Evolutionary conservation across 768 basidiomycete species (phyloP).

Genomic region (Termitomyces sp.): DNA sequence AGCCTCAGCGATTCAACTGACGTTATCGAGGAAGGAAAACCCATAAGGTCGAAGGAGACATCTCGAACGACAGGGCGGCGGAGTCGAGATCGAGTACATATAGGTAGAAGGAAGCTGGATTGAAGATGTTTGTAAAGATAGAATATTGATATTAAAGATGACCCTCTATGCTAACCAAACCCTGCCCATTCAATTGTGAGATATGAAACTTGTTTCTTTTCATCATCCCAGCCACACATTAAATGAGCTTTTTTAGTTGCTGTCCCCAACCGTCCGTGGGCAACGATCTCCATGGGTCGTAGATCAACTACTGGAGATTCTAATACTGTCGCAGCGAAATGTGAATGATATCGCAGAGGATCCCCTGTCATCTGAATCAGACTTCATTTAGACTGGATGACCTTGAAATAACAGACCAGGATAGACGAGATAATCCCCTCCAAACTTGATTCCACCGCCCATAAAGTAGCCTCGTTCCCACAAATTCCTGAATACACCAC

Average conservation of each 20-base stretch:
- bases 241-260: slow-evolving; percentile 96
- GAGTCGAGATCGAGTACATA: slow-evolving; percentile 25
- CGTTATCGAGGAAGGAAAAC: slow-evolving; percentile 54
- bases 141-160: not conserved
- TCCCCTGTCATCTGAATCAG: slow-evolving; percentile 51
- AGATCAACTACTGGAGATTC: slow-evolving; percentile 55
- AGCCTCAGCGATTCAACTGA: slow-evolving; percentile 45
- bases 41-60: slow-evolving; percentile 22
- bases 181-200: slow-evolving; percentile 88
- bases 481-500: slow-evolving; percentile 72
- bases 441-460: slow-evolving; percentile 90
- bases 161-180: slow-evolving; percentile 49
- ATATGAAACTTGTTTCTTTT: slow-evolving; percentile 58
- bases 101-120: slow-evolving; percentile 44
- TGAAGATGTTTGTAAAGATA: slow-evolving; percentile 17
- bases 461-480: slow-evolving; percentile 84
- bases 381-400: not conserved
- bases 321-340: slow-evolving; percentile 84
- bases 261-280: slow-evolving; percentile 91
- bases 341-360: slow-evolving; percentile 93
- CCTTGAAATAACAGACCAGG: slow-evolving; percentile 54
- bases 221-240: slow-evolving; percentile 83
- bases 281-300: slow-evolving; percentile 90
- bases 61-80: slow-evolving; percentile 13
- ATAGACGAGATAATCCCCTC: slow-evolving; percentile 94